A percentile compares a stretch with the other conserved stretches of the same genome.
These are phyloP conservation scores for Dactylellina leptospora DNA, from an alignment of 2,329 filamentous ascomycete genomes.

Conservation along the genomic window DNA sequence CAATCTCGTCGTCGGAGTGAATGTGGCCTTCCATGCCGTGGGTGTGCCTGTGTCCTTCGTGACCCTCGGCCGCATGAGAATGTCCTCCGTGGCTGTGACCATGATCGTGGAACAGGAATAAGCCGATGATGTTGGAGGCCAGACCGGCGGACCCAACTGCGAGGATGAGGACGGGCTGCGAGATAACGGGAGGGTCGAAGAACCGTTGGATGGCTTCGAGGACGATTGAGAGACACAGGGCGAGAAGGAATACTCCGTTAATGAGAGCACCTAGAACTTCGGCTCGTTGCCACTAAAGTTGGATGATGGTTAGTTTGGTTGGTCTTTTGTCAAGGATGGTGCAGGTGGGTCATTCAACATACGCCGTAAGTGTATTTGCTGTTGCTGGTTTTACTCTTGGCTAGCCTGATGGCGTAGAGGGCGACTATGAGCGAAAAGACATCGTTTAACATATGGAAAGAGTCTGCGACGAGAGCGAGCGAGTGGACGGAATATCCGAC, in stretches of 20 bases:
- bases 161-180: slow-evolving; percentile 84
- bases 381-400: slow-evolving; percentile 78
- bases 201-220: slow-evolving; percentile 93
- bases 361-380: slow-evolving; percentile 96
- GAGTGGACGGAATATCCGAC: slow-evolving; percentile 88
- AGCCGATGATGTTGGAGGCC: slow-evolving; percentile 84
- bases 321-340: slow-evolving; percentile 15
- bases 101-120: slow-evolving; percentile 92
- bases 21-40: slow-evolving; percentile 67
- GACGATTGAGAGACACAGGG: slow-evolving; percentile 93
- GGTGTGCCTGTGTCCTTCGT: slow-evolving; percentile 59
- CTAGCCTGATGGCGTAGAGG: slow-evolving; percentile 91
- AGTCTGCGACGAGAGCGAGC: slow-evolving; percentile 91
- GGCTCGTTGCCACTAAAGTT: slow-evolving; percentile 84
- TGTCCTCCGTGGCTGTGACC: slow-evolving; percentile 79
- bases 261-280: slow-evolving; percentile 96
- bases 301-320: slow-evolving; percentile 55
- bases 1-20: slow-evolving; percentile 61
- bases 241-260: slow-evolving; percentile 97
- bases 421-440: slow-evolving; percentile 92
- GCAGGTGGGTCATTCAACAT: slow-evolving; percentile 59
- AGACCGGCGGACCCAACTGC: slow-evolving; percentile 88
- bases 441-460: slow-evolving; percentile 99
- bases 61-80: slow-evolving; percentile 61
- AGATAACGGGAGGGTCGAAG: slow-evolving; percentile 86